phyloP scores from a whole-genome alignment of 345 rosid species.

The Pistacia vera region DNA sequence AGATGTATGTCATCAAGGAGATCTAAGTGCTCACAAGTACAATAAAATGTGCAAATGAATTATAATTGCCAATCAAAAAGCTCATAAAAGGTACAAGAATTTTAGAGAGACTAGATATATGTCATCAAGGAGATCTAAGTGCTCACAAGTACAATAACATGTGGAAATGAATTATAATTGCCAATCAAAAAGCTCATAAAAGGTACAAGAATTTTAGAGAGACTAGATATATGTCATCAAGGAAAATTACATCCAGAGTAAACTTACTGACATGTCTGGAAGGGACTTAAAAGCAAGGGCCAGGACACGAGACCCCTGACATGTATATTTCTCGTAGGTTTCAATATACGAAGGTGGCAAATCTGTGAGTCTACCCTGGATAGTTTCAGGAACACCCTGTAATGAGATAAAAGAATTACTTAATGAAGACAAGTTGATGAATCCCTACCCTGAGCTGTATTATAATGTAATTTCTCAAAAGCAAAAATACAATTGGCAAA shows the following conservation, averaged over 20 bases:
- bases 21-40: neutral
- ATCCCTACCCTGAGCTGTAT: no score
- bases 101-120: no score
- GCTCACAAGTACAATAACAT: neutral
- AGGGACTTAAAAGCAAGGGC: slow-evolving; percentile 95
- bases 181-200: neutral
- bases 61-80: neutral
- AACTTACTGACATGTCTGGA: slow-evolving; percentile 94
- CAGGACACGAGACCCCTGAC: slow-evolving; percentile 97
- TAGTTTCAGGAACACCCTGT: slow-evolving; percentile 99
- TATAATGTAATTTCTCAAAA: no score
- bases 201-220: neutral
- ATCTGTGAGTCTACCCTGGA: slow-evolving; percentile 82
- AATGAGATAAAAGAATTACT: slow-evolving; percentile 14
- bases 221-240: no score
- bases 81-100: neutral
- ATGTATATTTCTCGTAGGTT: slow-evolving; percentile 89
- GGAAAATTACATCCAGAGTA: slow-evolving; percentile 1
- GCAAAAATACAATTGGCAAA: no score
- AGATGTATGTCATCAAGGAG: neutral
- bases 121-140: neutral
- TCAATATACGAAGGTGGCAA: slow-evolving; percentile 75
- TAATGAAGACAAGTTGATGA: neutral
- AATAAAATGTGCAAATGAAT: neutral
- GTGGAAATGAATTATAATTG: neutral